These are phyloP conservation scores for Colletotrichum australisinense DNA, from an alignment of 2,329 filamentous ascomycete genomes.

Conservation along the genomic window DNA sequence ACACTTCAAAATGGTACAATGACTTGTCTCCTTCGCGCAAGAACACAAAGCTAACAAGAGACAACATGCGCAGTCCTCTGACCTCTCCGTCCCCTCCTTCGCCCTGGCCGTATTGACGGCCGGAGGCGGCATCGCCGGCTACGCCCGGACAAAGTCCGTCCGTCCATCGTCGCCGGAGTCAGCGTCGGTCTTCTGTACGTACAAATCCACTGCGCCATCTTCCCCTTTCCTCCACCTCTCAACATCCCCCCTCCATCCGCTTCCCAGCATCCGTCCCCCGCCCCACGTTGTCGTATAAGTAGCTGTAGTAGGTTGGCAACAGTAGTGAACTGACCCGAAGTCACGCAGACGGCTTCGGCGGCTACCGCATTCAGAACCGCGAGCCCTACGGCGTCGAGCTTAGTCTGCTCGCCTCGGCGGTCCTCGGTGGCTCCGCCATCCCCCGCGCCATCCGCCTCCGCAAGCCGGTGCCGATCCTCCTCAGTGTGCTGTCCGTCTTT, in stretches of 20 bases:
- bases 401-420: conserved; percentile 86
- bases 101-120: conserved; percentile 85
- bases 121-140: conserved; percentile 88
- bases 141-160: conserved; percentile 83
- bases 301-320: not conserved
- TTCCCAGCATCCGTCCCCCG: not conserved
- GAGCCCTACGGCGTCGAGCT: conserved; percentile 88
- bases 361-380: conserved; percentile 79
- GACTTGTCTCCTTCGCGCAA: not conserved
- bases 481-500: conserved; percentile 83
- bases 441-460: conserved; percentile 85
- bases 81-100: conserved; percentile 74
- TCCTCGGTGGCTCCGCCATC: conserved; percentile 86
- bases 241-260: not conserved
- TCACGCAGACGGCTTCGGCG: conserved; percentile 78
- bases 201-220: not conserved
- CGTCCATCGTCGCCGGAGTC: conserved; percentile 86
- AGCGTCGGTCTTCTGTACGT: conserved; percentile 77
- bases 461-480: conserved; percentile 85
- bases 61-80: conserved; percentile 40
- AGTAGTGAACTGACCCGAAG: not conserved
- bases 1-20: conserved; percentile 22
- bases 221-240: not conserved
- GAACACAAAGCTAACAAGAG: conserved; percentile 15
- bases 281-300: not conserved